phyloP scores from a whole-genome alignment of 305 asterid genomes.

The Solanum hybrid region DNA sequence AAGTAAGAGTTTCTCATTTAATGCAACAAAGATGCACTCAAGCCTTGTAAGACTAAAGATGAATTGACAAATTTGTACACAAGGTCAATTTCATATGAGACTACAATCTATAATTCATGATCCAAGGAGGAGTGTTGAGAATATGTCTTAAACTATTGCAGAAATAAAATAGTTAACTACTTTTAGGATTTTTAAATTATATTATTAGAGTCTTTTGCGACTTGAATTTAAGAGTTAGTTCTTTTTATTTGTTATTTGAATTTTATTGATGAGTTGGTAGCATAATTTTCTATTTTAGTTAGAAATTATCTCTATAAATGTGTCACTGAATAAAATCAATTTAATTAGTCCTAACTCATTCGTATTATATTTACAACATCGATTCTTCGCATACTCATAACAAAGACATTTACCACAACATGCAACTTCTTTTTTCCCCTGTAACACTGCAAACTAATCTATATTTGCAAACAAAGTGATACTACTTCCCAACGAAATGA shows the following conservation, averaged over 20 bases:
- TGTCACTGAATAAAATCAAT: neutral
- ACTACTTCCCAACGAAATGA: neutral
- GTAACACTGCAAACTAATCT: neutral
- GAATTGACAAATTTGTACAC: too few species aligned
- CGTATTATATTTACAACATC: neutral
- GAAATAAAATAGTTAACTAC: neutral
- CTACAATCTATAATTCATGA: too few species aligned
- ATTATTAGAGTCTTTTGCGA: neutral
- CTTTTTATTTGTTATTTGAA: neutral
- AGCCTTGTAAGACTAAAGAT: too few species aligned
- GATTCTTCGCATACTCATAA: neutral
- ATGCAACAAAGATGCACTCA: too few species aligned
- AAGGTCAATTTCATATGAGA: too few species aligned
- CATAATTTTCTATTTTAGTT: neutral
- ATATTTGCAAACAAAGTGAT: neutral
- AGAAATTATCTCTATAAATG: neutral
- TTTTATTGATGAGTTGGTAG: neutral
- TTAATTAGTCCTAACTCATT: neutral
- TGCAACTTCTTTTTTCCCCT: neutral
- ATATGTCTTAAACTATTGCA: neutral
- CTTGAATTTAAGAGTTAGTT: neutral
- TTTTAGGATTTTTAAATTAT: too few species aligned
- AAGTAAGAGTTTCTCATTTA: too few species aligned
- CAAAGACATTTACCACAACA: neutral
- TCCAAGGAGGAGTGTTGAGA: too few species aligned